Conservation (phyloP, 805 yeast species). For the Schizosaccharomyces lindneri region DNA sequence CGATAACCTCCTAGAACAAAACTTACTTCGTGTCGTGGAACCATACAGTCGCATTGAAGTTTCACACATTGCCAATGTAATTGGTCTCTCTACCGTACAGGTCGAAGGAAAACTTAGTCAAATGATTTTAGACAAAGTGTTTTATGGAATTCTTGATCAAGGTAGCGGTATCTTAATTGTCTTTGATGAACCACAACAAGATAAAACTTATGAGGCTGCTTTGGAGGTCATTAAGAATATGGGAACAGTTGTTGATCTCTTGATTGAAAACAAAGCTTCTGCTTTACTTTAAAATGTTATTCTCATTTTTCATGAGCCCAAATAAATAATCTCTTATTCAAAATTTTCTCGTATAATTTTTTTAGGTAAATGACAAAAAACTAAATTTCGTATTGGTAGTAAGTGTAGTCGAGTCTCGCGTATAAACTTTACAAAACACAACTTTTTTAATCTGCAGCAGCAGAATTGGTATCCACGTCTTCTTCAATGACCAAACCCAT, state of each 20-base stretch:
- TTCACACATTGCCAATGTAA: slow-evolving; percentile 60
- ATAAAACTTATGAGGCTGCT: slow-evolving; percentile 69
- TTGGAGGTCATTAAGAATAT: slow-evolving; percentile 68
- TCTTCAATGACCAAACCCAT: not conserved
- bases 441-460: not conserved
- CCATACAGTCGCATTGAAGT: slow-evolving; percentile 93
- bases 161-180: slow-evolving; percentile 93
- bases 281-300: slow-evolving; percentile 27
- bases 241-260: slow-evolving; percentile 66
- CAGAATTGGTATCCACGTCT: not conserved
- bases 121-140: slow-evolving; percentile 89
- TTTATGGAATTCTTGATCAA: slow-evolving; percentile 89
- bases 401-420: too few species aligned
- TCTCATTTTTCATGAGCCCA: not conserved
- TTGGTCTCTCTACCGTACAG: slow-evolving; percentile 66
- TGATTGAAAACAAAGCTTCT: slow-evolving; percentile 41
- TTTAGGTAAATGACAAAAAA: not conserved
- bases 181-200: slow-evolving; percentile 70
- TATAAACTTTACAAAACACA: not conserved
- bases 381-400: too few species aligned
- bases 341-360: not conserved
- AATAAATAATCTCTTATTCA: not conserved
- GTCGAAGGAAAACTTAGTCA: slow-evolving; percentile 87
- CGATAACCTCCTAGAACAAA: slow-evolving; percentile 79
- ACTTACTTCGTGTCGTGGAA: slow-evolving; percentile 78